Conservation (phyloP, 352 stramenopile species). For the Thraustochytrium sp. region DNA sequence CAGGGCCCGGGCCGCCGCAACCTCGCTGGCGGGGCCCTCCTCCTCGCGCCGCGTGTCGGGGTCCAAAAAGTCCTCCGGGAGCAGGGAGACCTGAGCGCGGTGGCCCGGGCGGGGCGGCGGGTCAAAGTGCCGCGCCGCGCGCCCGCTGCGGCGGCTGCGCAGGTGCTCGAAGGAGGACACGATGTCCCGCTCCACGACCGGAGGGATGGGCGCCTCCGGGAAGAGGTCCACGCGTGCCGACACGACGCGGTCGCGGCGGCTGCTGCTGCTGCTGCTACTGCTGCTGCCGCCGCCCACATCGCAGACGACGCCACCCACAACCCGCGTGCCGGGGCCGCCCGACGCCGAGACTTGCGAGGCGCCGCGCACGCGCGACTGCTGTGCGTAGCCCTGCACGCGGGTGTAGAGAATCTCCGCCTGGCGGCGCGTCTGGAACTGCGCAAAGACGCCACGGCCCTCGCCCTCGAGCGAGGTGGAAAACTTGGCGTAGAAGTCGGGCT, state of each 20-base stretch:
- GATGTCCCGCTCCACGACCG: constrained; percentile 28
- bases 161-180: constrained; percentile 9
- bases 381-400: not conserved
- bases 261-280: too few species aligned
- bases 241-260: not conserved
- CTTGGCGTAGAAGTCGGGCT: constrained; percentile 40
- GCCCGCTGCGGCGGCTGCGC: not conserved
- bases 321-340: not conserved
- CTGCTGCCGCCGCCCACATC: too few species aligned
- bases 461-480: not conserved
- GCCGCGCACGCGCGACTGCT: not conserved
- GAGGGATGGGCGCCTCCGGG: not conserved
- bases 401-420: constrained; percentile 36
- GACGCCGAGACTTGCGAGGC: not conserved
- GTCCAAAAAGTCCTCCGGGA: constrained; percentile 13
- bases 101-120: not conserved
- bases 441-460: constrained; percentile 21
- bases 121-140: not conserved
- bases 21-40: constrained; percentile 3
- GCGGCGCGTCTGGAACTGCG: constrained; percentile 27
- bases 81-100: not conserved
- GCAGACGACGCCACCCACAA: not conserved
- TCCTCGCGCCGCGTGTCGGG: constrained; percentile 2
- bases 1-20: not conserved
- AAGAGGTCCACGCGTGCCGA: not conserved